phyloP scores from a whole-genome alignment of 2,329 filamentous ascomycete genomes.

The Fusarium sp. region DNA sequence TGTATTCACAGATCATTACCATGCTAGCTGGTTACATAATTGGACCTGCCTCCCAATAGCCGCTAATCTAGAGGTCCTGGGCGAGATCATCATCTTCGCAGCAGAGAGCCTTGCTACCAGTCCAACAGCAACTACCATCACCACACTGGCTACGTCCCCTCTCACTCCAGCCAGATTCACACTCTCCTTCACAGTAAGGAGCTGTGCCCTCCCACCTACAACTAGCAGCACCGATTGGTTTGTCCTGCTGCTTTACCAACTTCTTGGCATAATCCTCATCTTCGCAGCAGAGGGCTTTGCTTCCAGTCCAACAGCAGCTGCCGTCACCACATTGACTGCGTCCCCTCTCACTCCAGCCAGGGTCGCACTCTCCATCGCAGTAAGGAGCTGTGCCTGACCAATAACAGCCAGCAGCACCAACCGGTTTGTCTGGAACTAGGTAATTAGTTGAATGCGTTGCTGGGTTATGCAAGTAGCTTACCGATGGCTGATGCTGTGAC shows the following conservation, averaged over 20 bases:
- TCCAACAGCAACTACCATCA: neutral
- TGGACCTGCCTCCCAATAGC: rapidly evolving
- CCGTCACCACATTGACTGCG: neutral
- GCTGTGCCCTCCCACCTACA: neutral
- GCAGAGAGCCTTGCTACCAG: neutral
- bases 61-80: neutral
- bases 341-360: neutral
- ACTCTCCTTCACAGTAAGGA: neutral
- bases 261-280: neutral
- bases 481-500: neutral
- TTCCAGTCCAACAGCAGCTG: neutral
- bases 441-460: neutral
- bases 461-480: neutral
- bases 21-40: neutral
- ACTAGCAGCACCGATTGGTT: rapidly evolving
- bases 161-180: rapidly evolving
- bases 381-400: neutral
- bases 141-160: neutral
- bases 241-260: too few relatives aligned
- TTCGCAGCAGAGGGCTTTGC: neutral
- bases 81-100: rapidly evolving
- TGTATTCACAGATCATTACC: rapidly evolving
- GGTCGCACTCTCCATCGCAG: rapidly evolving
- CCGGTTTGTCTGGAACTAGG: neutral
- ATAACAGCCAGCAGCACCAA: neutral